Percentiles rank a stretch among this genome's conserved stretches.
Conservation (phyloP, 2,329 filamentous ascomycete species). For the Xylaria sp. region DNA sequence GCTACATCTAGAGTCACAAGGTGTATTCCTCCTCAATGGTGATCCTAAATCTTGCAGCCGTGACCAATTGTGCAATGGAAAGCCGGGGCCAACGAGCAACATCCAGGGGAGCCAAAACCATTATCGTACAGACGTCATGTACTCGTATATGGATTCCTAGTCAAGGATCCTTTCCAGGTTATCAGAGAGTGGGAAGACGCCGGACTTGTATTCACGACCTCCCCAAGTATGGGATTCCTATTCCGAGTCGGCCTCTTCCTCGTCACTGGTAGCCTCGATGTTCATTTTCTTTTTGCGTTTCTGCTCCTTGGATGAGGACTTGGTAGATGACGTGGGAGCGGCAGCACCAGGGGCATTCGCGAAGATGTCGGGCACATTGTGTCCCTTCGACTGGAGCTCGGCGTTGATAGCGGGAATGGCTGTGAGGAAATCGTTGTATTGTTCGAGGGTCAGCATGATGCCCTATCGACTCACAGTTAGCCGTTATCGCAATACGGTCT, state of each 20-base stretch:
- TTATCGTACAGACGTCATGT: constrained; percentile 9
- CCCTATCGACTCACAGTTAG: constrained; percentile 60
- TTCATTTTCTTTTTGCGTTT: constrained; percentile 62
- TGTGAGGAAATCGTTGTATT: constrained; percentile 68
- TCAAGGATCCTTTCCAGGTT: neutral
- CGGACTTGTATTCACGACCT: neutral
- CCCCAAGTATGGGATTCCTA: constrained; percentile 34
- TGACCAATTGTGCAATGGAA: constrained; percentile 17
- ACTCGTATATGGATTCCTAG: neutral
- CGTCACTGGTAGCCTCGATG: constrained; percentile 72
- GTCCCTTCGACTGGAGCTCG: constrained; percentile 62
- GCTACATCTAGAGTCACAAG: neutral
- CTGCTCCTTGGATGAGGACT: constrained; percentile 47
- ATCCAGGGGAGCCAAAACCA: constrained; percentile 16
- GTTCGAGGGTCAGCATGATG: constrained; percentile 72
- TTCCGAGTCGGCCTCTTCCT: constrained; percentile 62
- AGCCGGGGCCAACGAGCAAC: constrained; percentile 10
- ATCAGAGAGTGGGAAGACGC: neutral
- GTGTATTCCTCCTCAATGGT: neutral
- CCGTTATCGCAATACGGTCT: constrained; percentile 12
- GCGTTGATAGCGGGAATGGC: constrained; percentile 69
- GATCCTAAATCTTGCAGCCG: neutral
- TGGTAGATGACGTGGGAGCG: constrained; percentile 43
- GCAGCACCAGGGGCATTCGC: constrained; percentile 45
- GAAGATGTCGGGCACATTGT: constrained; percentile 51